Conservation (phyloP, 805 yeast genomes). For the Wickerhamomyces strasburgensis region DNA sequence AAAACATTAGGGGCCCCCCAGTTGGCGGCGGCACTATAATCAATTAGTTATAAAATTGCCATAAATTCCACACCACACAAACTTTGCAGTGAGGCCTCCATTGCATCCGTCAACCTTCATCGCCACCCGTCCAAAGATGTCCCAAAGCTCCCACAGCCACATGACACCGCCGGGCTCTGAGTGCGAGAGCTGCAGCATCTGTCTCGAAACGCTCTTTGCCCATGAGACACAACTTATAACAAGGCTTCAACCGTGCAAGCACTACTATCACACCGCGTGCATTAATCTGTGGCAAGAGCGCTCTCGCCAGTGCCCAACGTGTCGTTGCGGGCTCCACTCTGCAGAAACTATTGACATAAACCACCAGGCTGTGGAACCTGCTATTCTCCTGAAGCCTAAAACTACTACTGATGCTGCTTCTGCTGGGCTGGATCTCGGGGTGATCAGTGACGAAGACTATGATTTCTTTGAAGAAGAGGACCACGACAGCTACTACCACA, state of each 20-base stretch:
- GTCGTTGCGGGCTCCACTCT: conserved; percentile 42
- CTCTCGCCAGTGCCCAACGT: conserved; percentile 58
- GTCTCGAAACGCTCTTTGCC: conserved; percentile 40
- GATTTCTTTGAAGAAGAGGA: conserved; percentile 4
- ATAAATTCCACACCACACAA: no score
- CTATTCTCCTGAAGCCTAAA: no score
- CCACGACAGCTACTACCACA: conserved; percentile 2
- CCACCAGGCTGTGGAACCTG: conserved; percentile 17
- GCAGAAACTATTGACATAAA: conserved; percentile 33
- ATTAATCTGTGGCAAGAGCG: conserved; percentile 51
- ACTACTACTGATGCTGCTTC: no score
- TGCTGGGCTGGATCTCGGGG: no score
- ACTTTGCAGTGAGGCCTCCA: no score
- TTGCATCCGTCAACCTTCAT: no score
- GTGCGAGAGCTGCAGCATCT: conserved; percentile 49
- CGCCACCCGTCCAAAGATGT: no score
- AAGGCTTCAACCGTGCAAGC: conserved; percentile 43
- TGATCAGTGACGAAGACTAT: conserved; percentile 3
- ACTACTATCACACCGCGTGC: conserved; percentile 53
- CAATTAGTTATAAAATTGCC: no score
- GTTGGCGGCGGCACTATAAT: no score
- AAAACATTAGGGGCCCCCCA: no score
- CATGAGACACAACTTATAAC: conserved; percentile 19
- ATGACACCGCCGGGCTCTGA: no score
- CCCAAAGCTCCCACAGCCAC: no score